Evolutionary conservation across 306 rosid genomes (phyloP).

Genomic region (Nissolia schottii): DNA sequence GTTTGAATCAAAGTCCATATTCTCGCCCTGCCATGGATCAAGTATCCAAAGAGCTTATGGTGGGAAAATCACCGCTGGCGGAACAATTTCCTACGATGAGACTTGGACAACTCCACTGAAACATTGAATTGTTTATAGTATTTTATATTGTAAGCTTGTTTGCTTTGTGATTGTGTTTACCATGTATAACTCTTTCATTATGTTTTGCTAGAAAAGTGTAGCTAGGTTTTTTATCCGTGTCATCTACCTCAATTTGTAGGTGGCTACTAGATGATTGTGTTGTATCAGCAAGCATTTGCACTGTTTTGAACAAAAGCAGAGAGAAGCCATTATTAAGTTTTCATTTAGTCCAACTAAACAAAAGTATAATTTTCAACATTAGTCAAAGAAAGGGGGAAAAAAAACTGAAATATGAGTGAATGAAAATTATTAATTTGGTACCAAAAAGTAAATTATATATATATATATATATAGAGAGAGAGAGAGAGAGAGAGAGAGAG

Average conservation of each 20-base stretch:
- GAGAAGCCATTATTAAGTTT: too few species aligned
- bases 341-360: too few species aligned
- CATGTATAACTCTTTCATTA: not conserved
- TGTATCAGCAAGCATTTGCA: not conserved
- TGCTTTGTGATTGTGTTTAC: not conserved
- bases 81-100: not conserved
- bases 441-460: too few species aligned
- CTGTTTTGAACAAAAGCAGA: too few species aligned
- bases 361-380: too few species aligned
- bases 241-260: too few species aligned
- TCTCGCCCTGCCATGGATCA: not conserved
- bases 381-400: too few species aligned
- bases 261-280: not conserved
- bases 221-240: not conserved
- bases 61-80: not conserved
- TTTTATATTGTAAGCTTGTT: not conserved
- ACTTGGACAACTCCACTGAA: not conserved
- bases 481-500: too few species aligned
- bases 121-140: not conserved
- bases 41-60: not conserved
- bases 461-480: too few species aligned
- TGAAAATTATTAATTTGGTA: too few species aligned
- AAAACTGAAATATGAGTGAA: too few species aligned
- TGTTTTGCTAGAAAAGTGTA: not conserved
- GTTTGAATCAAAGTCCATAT: not conserved